Conservation (phyloP, 164 flowering plant genomes). For the Stephania cephalantha region DNA sequence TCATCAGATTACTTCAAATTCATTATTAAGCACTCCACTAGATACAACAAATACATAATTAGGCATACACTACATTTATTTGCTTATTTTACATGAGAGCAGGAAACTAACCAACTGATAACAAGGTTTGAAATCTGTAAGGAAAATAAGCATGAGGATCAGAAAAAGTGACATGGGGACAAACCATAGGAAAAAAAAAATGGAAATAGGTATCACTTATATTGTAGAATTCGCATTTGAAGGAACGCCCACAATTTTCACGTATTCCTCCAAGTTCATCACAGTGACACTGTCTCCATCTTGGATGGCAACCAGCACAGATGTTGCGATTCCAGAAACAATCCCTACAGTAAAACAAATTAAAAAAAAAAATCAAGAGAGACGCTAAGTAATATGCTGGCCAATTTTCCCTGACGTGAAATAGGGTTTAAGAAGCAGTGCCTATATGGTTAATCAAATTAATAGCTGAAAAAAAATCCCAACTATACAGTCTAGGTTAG, state of each 20-base stretch:
- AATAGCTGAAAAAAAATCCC: not conserved
- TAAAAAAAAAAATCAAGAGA: not conserved
- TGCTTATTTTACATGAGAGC: not conserved
- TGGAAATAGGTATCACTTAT: not conserved
- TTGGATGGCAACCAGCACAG: slow-evolving; percentile 22
- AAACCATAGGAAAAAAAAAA: not conserved
- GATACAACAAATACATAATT: not conserved
- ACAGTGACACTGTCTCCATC: slow-evolving; percentile 18
- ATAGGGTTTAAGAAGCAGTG: not conserved
- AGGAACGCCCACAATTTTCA: slow-evolving; percentile 10
- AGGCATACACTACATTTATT: not conserved
- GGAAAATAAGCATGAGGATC: not conserved
- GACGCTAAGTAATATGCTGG: not conserved
- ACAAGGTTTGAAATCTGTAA: not conserved
- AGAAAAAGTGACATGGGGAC: not conserved
- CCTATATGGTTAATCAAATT: not conserved
- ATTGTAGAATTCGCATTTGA: not conserved
- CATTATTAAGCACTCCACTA: not conserved
- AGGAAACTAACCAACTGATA: not conserved
- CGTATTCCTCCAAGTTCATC: slow-evolving; percentile 19
- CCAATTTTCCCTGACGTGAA: not conserved
- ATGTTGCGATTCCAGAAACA: slow-evolving; percentile 21
- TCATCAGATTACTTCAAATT: not conserved
- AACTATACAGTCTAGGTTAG: not conserved
- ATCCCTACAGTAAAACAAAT: slow-evolving; percentile 15